Evolutionary conservation across 352 stramenopile species (phyloP).

Genomic region (Phytophthora crassamura): DNA sequence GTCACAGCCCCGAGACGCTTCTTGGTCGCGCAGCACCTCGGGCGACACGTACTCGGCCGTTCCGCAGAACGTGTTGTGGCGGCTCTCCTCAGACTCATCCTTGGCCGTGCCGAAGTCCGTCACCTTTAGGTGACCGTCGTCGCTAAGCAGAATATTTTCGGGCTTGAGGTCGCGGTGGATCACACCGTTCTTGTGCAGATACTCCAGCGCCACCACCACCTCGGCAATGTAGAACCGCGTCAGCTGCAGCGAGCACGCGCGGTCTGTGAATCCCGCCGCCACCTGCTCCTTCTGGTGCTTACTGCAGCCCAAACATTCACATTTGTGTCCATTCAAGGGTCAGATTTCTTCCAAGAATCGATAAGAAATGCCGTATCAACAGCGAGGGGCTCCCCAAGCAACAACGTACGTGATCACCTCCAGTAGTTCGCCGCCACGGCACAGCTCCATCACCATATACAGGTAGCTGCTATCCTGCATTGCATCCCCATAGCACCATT

Average conservation of each 20-base stretch:
- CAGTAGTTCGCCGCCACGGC: constrained; percentile 84
- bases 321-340: constrained; percentile 7
- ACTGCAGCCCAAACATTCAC: constrained; percentile 30
- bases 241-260: constrained; percentile 80
- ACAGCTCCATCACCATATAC: constrained; percentile 93
- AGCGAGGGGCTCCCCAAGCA: background rate
- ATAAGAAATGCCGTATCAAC: background rate
- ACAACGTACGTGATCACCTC: constrained; percentile 84
- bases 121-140: constrained; percentile 90
- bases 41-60: constrained; percentile 94
- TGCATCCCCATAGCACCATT: constrained; percentile 19
- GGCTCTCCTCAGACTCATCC: constrained; percentile 81
- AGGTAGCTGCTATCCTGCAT: constrained; percentile 80
- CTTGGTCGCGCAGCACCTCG: constrained; percentile 88
- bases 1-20: constrained; percentile 85
- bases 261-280: constrained; percentile 62
- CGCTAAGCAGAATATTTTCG: constrained; percentile 90
- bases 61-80: constrained; percentile 90
- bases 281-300: constrained; percentile 79
- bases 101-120: constrained; percentile 92
- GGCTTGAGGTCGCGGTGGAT: constrained; percentile 97
- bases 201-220: constrained; percentile 93
- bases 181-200: constrained; percentile 93
- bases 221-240: constrained; percentile 95
- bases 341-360: constrained; percentile 9